phyloP scores from a whole-genome alignment of 768 basidiomycete species.

The Pleurotus sapidus region DNA sequence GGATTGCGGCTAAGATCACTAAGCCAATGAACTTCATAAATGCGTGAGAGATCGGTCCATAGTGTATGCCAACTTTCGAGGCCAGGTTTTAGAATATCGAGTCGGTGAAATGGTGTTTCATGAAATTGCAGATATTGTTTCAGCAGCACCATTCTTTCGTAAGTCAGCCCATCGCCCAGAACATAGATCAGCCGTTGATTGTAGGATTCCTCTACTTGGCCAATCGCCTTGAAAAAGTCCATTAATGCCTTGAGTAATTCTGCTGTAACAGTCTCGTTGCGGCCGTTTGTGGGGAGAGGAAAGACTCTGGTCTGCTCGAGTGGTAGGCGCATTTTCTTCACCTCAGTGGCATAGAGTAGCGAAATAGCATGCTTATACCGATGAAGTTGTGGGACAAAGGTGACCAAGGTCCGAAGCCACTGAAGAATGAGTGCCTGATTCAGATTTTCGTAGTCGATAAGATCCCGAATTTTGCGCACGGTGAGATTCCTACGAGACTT shows the following conservation, averaged over 20 bases:
- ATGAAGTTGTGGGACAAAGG: not conserved
- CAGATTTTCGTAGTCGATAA: not conserved
- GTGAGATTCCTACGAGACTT: not conserved
- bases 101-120: not conserved
- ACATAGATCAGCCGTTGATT: constrained; percentile 17
- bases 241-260: not conserved
- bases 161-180: not conserved
- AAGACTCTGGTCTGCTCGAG: not conserved
- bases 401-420: not conserved
- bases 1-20: constrained; percentile 17
- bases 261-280: not conserved
- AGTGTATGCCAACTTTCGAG: constrained; percentile 25
- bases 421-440: not conserved
- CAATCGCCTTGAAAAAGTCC: not conserved
- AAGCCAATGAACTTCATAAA: constrained; percentile 30
- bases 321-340: not conserved
- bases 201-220: constrained; percentile 12
- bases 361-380: not conserved
- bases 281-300: not conserved
- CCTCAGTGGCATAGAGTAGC: not conserved
- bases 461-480: not conserved
- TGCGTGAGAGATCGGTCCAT: constrained; percentile 25
- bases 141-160: not conserved
- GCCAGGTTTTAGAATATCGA: constrained; percentile 20
- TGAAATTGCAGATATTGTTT: not conserved